These are phyloP conservation scores for Xylaria sp. DNA, from an alignment of 495 filamentous ascomycete species.

Conservation along the genomic window DNA sequence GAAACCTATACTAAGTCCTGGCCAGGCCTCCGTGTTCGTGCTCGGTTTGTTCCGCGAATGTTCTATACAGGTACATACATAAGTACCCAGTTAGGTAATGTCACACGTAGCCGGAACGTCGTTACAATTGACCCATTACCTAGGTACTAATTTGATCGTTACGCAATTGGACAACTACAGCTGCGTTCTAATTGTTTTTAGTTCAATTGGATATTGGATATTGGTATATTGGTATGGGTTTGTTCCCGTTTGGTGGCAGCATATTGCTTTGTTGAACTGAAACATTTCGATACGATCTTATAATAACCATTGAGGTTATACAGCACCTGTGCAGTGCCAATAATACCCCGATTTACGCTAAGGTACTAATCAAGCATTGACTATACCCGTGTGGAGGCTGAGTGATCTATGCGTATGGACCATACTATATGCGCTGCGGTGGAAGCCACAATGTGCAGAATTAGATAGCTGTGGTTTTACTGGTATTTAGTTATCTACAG, in stretches of 20 bases:
- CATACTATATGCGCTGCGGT: not conserved
- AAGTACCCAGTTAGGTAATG: not conserved
- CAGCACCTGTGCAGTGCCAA: not conserved
- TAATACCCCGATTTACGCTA: not conserved
- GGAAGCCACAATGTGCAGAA: not conserved
- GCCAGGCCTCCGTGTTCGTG: not conserved
- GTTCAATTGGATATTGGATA: not conserved
- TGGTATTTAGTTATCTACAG: no score
- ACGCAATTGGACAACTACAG: not conserved
- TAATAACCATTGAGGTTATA: not conserved
- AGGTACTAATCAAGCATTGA: not conserved
- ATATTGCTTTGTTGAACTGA: not conserved
- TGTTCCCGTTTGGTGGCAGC: not conserved
- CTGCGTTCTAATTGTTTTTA: not conserved
- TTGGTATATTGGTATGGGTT: not conserved
- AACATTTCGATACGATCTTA: not conserved
- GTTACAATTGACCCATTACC: no score
- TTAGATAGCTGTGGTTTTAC: not conserved
- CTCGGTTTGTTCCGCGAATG: constrained; percentile 1
- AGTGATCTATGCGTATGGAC: not conserved
- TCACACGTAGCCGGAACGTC: not conserved
- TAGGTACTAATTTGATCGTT: no score
- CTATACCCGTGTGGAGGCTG: constrained; percentile 1
- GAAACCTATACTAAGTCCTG: not conserved
- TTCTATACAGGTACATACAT: no score